These are phyloP conservation scores for Aspergillus ostianus DNA, from an alignment of 495 filamentous ascomycete genomes.

Conservation along the genomic window DNA sequence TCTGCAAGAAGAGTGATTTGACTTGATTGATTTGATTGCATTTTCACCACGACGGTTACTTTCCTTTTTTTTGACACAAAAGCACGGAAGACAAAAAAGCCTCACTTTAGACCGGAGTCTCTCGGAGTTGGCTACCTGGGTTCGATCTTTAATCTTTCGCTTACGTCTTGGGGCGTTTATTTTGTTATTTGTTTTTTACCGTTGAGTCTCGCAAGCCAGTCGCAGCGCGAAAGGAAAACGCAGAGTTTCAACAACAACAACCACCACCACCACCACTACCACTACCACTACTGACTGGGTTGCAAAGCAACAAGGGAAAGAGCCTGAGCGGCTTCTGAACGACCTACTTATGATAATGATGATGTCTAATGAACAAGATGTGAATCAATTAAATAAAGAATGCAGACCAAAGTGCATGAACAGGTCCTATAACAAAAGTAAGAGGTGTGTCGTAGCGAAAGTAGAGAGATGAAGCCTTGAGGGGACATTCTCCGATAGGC, in stretches of 20 bases:
- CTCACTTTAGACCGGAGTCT: slow-evolving; percentile 11
- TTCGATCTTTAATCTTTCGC: slow-evolving; percentile 9
- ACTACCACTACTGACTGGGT: not conserved
- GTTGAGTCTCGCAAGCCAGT: not conserved
- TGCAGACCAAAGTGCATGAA: not conserved
- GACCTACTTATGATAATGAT: slow-evolving; percentile 5
- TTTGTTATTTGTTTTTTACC: not conserved
- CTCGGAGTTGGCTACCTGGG: slow-evolving; percentile 17
- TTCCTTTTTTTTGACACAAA: slow-evolving; percentile 11
- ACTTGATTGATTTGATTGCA: slow-evolving; percentile 7
- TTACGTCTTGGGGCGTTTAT: not conserved
- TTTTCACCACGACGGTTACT: not conserved
- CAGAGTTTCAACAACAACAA: not conserved
- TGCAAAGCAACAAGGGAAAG: not conserved
- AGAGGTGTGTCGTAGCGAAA: no score
- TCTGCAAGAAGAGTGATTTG: slow-evolving; percentile 17
- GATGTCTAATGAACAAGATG: slow-evolving; percentile 4
- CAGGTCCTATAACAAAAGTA: no score
- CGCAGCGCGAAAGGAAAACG: not conserved
- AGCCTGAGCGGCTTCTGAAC: slow-evolving; percentile 1
- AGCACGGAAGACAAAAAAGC: slow-evolving; percentile 19
- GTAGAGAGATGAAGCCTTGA: no score
- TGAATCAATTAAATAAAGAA: not conserved
- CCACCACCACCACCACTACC: no score
- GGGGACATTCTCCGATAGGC: no score